phyloP scores from a whole-genome alignment of 2,329 filamentous ascomycete species.

The Aspergillus sp. region DNA sequence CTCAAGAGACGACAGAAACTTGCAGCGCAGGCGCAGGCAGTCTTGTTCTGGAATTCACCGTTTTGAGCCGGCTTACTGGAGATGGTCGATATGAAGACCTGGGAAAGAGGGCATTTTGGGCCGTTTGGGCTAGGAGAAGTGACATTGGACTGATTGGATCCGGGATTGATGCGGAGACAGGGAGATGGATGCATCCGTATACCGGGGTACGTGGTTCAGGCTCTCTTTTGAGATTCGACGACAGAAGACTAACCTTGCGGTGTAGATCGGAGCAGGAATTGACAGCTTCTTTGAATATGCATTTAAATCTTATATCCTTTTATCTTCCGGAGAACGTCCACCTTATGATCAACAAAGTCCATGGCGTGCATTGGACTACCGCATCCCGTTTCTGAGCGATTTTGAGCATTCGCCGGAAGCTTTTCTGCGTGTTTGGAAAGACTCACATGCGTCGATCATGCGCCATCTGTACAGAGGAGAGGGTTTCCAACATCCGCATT shows the following conservation, averaged over 20 bases:
- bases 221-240: neutral
- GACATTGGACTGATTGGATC: conserved; percentile 80
- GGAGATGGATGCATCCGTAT: conserved; percentile 78
- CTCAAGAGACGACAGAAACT: conserved; percentile 78
- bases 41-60: conserved; percentile 85
- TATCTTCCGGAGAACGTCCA: conserved; percentile 59
- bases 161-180: conserved; percentile 84
- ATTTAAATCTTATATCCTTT: conserved; percentile 82
- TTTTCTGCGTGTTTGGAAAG: conserved; percentile 76
- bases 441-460: conserved; percentile 78
- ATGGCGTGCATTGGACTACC: conserved; percentile 50
- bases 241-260: neutral
- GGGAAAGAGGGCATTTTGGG: conserved; percentile 91
- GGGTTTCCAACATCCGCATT: conserved; percentile 76
- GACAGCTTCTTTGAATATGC: conserved; percentile 99
- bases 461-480: conserved; percentile 76
- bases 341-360: conserved; percentile 31
- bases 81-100: conserved; percentile 81
- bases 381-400: conserved; percentile 55
- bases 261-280: conserved; percentile 77
- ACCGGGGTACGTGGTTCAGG: conserved; percentile 50
- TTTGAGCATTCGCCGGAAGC: conserved; percentile 64
- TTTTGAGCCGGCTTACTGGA: conserved; percentile 77
- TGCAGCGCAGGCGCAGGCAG: conserved; percentile 96
- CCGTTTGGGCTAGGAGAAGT: conserved; percentile 84